phyloP scores from a whole-genome alignment of 176 grass and related monocot species.

The Olyra latifolia region DNA sequence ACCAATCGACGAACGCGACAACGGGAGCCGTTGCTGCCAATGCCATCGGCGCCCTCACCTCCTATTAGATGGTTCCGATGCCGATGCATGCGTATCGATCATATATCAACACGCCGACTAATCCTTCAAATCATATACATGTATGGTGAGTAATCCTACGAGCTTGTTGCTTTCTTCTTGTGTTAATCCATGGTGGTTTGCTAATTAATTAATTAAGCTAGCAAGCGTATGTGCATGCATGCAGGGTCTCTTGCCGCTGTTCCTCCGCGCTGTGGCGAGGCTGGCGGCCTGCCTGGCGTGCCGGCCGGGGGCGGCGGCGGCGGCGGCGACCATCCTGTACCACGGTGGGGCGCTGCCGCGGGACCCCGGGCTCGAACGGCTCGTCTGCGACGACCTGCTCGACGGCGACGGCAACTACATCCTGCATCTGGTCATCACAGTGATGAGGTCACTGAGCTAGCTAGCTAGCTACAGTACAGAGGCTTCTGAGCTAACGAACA shows the following conservation, averaged over 20 bases:
- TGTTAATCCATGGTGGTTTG: not conserved
- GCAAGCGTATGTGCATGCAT: too few relatives aligned
- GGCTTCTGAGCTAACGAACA: too few relatives aligned
- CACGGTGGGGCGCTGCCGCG: slow-evolving; percentile 71
- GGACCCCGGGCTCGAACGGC: slow-evolving; percentile 52
- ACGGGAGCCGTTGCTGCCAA: slow-evolving; percentile 41
- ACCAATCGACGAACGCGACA: not conserved
- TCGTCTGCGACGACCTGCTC: slow-evolving; percentile 65
- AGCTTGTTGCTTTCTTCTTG: not conserved
- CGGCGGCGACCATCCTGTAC: slow-evolving; percentile 70
- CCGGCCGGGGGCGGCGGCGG: slow-evolving; percentile 33
- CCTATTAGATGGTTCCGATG: not conserved
- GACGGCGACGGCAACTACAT: slow-evolving; percentile 49
- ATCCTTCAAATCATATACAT: not conserved
- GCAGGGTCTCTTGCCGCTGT: slow-evolving; percentile 52
- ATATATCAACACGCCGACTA: not conserved
- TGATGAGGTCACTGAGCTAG: slow-evolving; percentile 58
- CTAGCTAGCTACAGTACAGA: not conserved
- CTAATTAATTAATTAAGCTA: too few relatives aligned
- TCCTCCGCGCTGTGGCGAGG: slow-evolving; percentile 49
- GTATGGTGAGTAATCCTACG: not conserved
- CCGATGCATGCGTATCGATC: not conserved
- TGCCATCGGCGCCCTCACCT: slow-evolving; percentile 24
- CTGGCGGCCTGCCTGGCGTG: slow-evolving; percentile 47
- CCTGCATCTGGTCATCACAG: slow-evolving; percentile 56